Percentiles rank a stretch among this genome's conserved stretches.
Evolutionary conservation across 345 rosid species (phyloP).

Genomic region (Brassica juncea): DNA sequence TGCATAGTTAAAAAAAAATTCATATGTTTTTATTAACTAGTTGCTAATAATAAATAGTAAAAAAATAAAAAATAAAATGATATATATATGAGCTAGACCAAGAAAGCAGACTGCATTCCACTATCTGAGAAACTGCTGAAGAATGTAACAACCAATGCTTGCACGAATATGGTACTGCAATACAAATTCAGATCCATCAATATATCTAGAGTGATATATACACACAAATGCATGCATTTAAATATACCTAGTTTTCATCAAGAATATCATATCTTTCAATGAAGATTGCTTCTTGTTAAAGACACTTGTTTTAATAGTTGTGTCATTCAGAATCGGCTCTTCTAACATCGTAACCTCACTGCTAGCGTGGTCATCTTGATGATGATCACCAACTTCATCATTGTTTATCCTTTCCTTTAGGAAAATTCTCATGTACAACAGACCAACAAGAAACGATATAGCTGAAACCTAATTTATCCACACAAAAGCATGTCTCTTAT

Average conservation of each 20-base stretch:
- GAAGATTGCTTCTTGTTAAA: slow-evolving; percentile 62
- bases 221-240: not conserved
- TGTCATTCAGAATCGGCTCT: slow-evolving; percentile 53
- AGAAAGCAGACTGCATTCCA: slow-evolving; percentile 57
- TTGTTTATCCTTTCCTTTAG: slow-evolving; percentile 52
- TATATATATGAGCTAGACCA: slow-evolving; percentile 44
- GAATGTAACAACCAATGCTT: slow-evolving; percentile 76
- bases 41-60: not conserved
- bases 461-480: slow-evolving; percentile 57
- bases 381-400: slow-evolving; percentile 21
- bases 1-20: slow-evolving; percentile 34
- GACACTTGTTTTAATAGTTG: slow-evolving; percentile 28
- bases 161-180: slow-evolving; percentile 66
- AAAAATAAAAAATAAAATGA: not conserved
- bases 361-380: slow-evolving; percentile 12
- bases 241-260: slow-evolving; percentile 62
- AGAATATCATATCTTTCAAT: slow-evolving; percentile 46
- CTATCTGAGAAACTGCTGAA: slow-evolving; percentile 69
- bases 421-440: slow-evolving; percentile 79
- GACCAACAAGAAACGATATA: slow-evolving; percentile 50
- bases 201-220: not conserved
- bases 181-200: not conserved
- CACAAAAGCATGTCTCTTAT: not conserved
- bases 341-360: slow-evolving; percentile 19
- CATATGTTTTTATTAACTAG: not conserved